Evolutionary conservation across 2,329 filamentous ascomycete species (phyloP).

Genomic region (Fusarium sp.): DNA sequence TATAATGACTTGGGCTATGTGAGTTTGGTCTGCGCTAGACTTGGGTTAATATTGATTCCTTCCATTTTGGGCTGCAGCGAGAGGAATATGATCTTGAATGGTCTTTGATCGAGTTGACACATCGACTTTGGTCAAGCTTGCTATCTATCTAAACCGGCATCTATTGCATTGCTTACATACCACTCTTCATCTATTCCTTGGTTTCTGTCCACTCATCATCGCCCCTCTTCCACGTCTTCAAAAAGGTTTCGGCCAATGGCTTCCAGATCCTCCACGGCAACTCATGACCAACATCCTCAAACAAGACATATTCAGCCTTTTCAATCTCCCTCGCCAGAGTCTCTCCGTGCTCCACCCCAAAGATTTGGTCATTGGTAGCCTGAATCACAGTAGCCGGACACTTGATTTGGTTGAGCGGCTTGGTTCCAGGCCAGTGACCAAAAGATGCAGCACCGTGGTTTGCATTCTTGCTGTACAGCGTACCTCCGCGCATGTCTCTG

Average conservation of each 20-base stretch:
- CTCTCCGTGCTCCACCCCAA: conserved; percentile 43
- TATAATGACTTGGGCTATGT: not conserved
- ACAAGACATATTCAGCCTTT: conserved; percentile 37
- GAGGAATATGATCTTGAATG: not conserved
- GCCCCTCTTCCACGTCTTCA: conserved; percentile 15
- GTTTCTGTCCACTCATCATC: conserved; percentile 11
- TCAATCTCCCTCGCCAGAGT: conserved; percentile 40
- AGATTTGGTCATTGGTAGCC: conserved; percentile 45
- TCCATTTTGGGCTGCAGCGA: not conserved
- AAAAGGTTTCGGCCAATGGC: not conserved
- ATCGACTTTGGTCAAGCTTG: not conserved
- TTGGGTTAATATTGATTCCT: not conserved
- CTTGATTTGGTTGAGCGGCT: conserved; percentile 35
- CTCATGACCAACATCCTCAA: conserved; percentile 39
- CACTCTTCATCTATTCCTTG: not conserved
- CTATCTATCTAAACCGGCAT: not conserved
- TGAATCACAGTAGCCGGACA: conserved; percentile 47
- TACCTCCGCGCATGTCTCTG: conserved; percentile 37
- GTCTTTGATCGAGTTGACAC: not conserved
- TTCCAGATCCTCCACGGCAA: conserved; percentile 29
- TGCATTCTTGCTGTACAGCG: conserved; percentile 40
- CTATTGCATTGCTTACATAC: not conserved
- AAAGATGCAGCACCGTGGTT: conserved; percentile 45
- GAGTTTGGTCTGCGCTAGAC: not conserved
- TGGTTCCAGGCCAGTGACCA: conserved; percentile 37